These are phyloP conservation scores for Fusarium algeriense DNA, from an alignment of 2,329 filamentous ascomycete species.

Conservation along the genomic window DNA sequence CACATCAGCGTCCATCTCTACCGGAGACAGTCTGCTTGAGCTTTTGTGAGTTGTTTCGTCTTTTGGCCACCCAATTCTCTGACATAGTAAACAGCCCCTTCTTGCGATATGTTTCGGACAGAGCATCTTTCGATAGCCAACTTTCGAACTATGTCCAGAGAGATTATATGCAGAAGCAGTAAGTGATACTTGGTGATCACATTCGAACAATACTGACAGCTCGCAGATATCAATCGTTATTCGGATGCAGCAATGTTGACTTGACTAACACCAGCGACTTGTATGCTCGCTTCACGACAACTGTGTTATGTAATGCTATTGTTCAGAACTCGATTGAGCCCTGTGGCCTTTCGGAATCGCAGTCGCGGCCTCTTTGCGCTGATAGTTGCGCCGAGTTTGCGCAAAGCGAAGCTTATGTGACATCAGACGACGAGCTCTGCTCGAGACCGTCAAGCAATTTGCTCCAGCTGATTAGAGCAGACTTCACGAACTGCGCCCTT, in stretches of 20 bases:
- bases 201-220: constrained; percentile 20
- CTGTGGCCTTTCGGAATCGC: constrained; percentile 74
- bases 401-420: constrained; percentile 87
- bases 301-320: constrained; percentile 92
- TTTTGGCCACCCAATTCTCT: constrained; percentile 4
- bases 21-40: constrained; percentile 66
- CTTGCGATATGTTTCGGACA: constrained; percentile 82
- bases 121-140: constrained; percentile 80
- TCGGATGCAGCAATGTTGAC: constrained; percentile 85
- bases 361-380: constrained; percentile 84
- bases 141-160: constrained; percentile 79
- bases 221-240: constrained; percentile 79
- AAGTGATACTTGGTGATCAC: constrained; percentile 51
- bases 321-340: constrained; percentile 84
- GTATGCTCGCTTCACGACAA: constrained; percentile 94
- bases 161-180: constrained; percentile 84
- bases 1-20: constrained; percentile 77
- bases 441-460: constrained; percentile 73
- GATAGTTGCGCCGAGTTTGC: constrained; percentile 89
- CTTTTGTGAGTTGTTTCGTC: constrained; percentile 69
- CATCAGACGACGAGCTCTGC: constrained; percentile 80
- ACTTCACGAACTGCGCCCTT: constrained; percentile 90
- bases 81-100: constrained; percentile 74
- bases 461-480: constrained; percentile 83
- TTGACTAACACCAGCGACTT: constrained; percentile 82